phyloP scores from a whole-genome alignment of 768 basidiomycete species.

The Amanita muscaria region DNA sequence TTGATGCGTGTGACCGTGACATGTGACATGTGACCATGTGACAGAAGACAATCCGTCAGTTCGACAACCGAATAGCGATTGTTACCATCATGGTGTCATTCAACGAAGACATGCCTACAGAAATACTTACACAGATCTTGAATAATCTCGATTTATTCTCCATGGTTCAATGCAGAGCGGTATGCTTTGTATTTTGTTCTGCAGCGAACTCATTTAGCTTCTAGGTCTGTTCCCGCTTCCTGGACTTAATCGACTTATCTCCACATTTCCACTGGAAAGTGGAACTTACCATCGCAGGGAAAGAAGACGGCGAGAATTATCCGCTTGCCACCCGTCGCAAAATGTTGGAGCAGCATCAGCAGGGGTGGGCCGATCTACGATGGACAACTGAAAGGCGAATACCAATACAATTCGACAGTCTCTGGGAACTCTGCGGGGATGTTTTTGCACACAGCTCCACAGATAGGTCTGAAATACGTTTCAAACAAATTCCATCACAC shows the following conservation, averaged over 20 bases:
- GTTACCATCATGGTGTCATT: too few species aligned
- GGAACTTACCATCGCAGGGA: constrained; percentile 9
- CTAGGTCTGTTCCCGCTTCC: constrained; percentile 3
- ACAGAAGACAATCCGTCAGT: too few species aligned
- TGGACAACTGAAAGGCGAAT: constrained; percentile 26
- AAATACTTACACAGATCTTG: too few species aligned
- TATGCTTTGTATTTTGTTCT: too few species aligned
- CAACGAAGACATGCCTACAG: too few species aligned
- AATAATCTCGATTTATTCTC: too few species aligned
- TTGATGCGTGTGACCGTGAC: too few species aligned
- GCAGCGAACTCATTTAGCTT: not conserved
- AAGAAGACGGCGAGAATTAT: constrained; percentile 14
- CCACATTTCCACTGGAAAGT: constrained; percentile 11
- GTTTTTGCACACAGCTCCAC: constrained; percentile 36
- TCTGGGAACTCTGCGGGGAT: constrained; percentile 55
- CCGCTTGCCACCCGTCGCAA: constrained; percentile 23
- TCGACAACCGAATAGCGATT: too few species aligned
- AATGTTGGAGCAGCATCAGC: constrained; percentile 10
- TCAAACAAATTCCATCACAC: constrained; percentile 43
- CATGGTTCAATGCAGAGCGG: too few species aligned
- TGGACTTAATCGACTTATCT: not conserved
- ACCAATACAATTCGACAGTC: constrained; percentile 31
- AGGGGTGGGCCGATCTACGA: constrained; percentile 18
- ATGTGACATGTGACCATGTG: too few species aligned
- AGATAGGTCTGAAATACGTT: constrained; percentile 23